phyloP scores from a whole-genome alignment of 148 eudicot genomes.

The Talinum fruticosum region DNA sequence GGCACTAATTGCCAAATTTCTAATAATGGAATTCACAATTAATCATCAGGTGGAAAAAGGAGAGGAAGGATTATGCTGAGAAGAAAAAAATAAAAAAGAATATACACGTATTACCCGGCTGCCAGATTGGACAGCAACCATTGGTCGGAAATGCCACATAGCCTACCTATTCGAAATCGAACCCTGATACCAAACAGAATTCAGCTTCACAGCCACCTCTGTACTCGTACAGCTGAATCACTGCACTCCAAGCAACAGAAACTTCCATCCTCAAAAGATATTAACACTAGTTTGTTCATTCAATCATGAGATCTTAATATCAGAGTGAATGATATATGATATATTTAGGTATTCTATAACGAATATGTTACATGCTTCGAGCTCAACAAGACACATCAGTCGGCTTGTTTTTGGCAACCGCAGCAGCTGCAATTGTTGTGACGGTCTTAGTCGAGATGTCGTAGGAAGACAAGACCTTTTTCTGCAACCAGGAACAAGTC shows the following conservation, averaged over 20 bases:
- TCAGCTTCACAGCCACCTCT: neutral
- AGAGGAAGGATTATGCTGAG: neutral
- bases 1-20: neutral
- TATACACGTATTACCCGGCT: constrained; percentile 3
- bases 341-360: neutral
- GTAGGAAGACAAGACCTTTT: constrained; percentile 28
- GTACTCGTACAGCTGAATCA: neutral
- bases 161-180: neutral
- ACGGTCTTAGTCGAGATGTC: constrained; percentile 25
- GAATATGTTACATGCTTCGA: neutral
- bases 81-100: neutral
- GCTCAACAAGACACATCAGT: constrained; percentile 28
- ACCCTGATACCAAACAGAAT: neutral
- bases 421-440: constrained; percentile 22
- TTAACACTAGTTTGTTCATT: neutral
- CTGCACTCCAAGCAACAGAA: constrained; percentile 5
- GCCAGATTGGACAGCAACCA: neutral
- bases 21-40: neutral
- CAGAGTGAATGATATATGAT: constrained; percentile 1
- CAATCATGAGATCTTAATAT: neutral
- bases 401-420: constrained; percentile 22
- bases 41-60: neutral
- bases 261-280: neutral
- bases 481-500: constrained; percentile 27
- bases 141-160: neutral